Evolutionary conservation across 179 eudicot genomes (phyloP).

Genomic region (Heliamphora pulchella): DNA sequence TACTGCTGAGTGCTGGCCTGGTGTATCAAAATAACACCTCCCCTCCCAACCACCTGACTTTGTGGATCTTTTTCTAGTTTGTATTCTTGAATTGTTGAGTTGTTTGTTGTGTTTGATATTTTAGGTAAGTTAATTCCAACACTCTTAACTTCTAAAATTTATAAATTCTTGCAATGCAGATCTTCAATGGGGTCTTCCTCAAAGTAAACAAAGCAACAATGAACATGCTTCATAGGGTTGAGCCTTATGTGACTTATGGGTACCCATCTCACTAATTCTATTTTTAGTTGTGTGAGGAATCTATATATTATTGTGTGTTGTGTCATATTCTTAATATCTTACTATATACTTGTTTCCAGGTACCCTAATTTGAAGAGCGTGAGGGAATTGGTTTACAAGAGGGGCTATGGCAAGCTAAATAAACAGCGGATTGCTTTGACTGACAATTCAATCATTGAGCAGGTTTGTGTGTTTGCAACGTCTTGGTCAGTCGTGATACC

Average conservation of each 20-base stretch:
- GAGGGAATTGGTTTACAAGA: constrained; percentile 32
- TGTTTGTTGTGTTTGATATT: too few relatives aligned
- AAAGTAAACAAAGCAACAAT: constrained; percentile 45
- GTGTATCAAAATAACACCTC: too few relatives aligned
- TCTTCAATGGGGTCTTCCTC: constrained; percentile 48
- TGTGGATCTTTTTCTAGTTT: too few relatives aligned
- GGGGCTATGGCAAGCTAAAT: constrained; percentile 43
- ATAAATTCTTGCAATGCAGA: constrained; percentile 21
- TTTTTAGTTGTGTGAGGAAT: too few relatives aligned
- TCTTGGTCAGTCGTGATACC: constrained; percentile 15
- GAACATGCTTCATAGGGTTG: constrained; percentile 49
- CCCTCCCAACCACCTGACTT: too few relatives aligned
- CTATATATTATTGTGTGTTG: too few relatives aligned
- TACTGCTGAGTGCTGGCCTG: too few relatives aligned
- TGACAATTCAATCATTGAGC: constrained; percentile 21
- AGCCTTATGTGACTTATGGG: constrained; percentile 51
- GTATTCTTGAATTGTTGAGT: too few relatives aligned
- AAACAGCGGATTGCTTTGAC: constrained; percentile 50
- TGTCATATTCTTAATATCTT: too few relatives aligned
- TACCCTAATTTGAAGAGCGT: constrained; percentile 40
- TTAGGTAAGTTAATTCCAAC: too few relatives aligned
- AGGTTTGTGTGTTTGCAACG: too few relatives aligned
- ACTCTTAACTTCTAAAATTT: too few relatives aligned
- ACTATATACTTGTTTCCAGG: constrained; percentile 19
- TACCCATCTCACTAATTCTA: constrained; percentile 9